Base-by-base conservation (phyloP, 441 rosid species). In the Bruguiera hainesii region DNA sequence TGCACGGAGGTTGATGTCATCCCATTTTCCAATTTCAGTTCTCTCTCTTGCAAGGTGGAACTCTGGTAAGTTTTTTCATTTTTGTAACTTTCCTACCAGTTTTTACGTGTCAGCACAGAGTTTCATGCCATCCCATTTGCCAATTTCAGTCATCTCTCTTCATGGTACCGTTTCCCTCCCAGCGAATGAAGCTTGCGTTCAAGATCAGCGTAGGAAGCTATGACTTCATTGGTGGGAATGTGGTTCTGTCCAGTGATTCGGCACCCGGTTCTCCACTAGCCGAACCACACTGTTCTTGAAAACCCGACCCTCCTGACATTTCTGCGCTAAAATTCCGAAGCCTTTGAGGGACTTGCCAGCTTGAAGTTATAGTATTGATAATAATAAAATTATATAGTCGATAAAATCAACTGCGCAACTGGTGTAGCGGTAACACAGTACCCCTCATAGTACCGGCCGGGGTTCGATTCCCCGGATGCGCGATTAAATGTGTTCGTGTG, bases 361-460 rank as follows among this genome's bases (percentile, higher is more conserved):
- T 6, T 6, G 1, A 31, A 31, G 33, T 31, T 31, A 6, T 6
- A 31, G 1, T 31, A 0, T 31, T 1, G 6, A 0, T 0, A 6
- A 37, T 7, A 5, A 2, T 16, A 48, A 13, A 18, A 7, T n/a
- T 1, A 37, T 19, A 46, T 26, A 1, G 26, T 26, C 26, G 26
- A 37, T 5, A 23, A 15, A 1, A 0, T 2, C 15, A 2, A 3
- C 16, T 13, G 48, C 48, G 48, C 48, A 42, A 13, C 48, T 42
- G 18, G 48, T 89, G 91, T 89, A 89, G 96, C 87, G 98, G 96
- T 88, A 88, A 87, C 96, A 88, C 83, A 87, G 98, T 91, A 89
- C 95, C 96, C 96, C 95, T 90, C 93, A 88, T 93, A 91, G 93
- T 89, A 86, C 90, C 86, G 98, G 89, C 96, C 96, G 78, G 91